Evolutionary conservation across 2,329 filamentous ascomycete species (phyloP), one percentile per base, ranked within the genome.

Genomic region (Drechmeria coniospora): DNA sequence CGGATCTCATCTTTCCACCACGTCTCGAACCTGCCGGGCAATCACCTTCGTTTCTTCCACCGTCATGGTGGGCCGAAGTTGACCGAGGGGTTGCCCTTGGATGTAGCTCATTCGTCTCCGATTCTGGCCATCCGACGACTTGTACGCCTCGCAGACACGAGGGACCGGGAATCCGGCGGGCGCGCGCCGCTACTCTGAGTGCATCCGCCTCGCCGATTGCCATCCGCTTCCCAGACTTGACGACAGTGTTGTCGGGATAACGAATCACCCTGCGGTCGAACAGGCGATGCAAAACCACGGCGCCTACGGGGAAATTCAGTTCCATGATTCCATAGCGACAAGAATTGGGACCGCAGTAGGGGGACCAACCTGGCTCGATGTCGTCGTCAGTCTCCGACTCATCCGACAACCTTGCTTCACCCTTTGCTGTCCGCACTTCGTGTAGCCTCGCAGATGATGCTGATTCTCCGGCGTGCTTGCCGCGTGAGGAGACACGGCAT

Each of bases 151-250:
- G 23, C 36, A 33, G 6, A 45, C 37, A 21, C 16, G 19, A 7
- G 45, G 46, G 2, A 33, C 43, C 7, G 41, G 41, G 14, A 49
- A 3, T 6, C 34, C 34, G 10, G 35, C 41, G 0, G 21, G 12
- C 7, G 15, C 21, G 12, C 7, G 15, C 21, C 8, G 43, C 43
- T 8, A 39, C 33, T 27, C 25, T 30, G 9, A 48, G 32, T 8
- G 42, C 45, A 5, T 45, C 42, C 3, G 39, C 45, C 20, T 50
- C 47, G 23, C 32, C 31, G 2, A 39, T 12, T 6, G 15, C n/a
- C n/a, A 47, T 38, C 7, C 37, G 29, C 15, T 34, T 34, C 11
- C 45, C 46, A 12, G 38, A 41, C 28, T 49, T 49, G 22, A 42
- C 24, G 19, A 44, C 36, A 12, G 36, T 43, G 8, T 40, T 39